A percentile compares a stretch with the other conserved stretches of the same genome.
phyloP scores from a whole-genome alignment of 2,329 filamentous ascomycete genomes.

The Penicillium rolfsii region DNA sequence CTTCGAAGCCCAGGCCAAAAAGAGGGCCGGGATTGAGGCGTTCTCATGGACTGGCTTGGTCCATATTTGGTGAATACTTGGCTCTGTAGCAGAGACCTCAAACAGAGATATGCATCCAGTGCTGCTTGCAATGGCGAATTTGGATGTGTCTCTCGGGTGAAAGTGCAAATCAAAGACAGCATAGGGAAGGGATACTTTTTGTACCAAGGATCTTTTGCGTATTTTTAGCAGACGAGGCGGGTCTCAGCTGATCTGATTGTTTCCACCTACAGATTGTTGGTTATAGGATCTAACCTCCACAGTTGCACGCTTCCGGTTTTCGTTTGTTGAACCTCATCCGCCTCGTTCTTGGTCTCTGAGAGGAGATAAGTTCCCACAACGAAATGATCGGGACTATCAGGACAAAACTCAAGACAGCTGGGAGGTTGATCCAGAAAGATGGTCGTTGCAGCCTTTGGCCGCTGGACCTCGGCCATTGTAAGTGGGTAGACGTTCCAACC shows the following conservation, averaged over 20 bases:
- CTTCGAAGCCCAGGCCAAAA: constrained; percentile 71
- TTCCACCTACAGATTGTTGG: constrained; percentile 34
- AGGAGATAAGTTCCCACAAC: constrained; percentile 85
- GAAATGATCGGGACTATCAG: constrained; percentile 62
- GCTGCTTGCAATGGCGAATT: constrained; percentile 77
- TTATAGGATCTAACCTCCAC: constrained; percentile 55
- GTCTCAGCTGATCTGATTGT: not conserved
- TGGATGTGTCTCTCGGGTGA: constrained; percentile 57
- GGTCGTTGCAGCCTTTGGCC: constrained; percentile 38
- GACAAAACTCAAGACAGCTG: constrained; percentile 51
- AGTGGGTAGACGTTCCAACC: not conserved
- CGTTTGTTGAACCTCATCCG: constrained; percentile 53
- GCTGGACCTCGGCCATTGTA: constrained; percentile 26
- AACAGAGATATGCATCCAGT: constrained; percentile 57
- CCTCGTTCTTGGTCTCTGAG: constrained; percentile 36
- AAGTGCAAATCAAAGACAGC: constrained; percentile 89
- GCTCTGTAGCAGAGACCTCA: constrained; percentile 28
- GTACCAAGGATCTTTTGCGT: constrained; percentile 55
- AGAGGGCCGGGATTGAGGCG: constrained; percentile 65
- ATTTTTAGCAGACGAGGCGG: not conserved
- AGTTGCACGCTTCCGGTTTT: constrained; percentile 76
- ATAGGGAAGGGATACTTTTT: constrained; percentile 66
- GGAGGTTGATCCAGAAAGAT: constrained; percentile 48
- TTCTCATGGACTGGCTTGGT: constrained; percentile 58
- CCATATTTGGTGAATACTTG: constrained; percentile 42